Percentiles rank a stretch among this genome's conserved stretches.
Conservation (phyloP, 2,329 filamentous ascomycete genomes). For the Pyricularia sp. region DNA sequence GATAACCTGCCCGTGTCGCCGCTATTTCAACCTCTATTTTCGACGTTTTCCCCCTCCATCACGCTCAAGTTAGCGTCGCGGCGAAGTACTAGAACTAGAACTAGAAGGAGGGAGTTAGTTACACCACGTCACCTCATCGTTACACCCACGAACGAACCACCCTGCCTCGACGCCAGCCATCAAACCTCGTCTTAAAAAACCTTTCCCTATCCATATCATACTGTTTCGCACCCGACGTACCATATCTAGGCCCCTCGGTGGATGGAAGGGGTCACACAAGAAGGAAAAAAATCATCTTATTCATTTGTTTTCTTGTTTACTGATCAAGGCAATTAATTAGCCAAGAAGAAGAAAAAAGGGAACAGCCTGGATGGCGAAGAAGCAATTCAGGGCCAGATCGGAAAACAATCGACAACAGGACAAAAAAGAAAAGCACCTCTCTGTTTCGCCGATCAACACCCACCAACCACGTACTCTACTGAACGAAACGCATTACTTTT, state of each 20-base stretch:
- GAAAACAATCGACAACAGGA: neutral
- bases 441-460: neutral
- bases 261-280: neutral
- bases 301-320: neutral
- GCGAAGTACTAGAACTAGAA: neutral
- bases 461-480: neutral
- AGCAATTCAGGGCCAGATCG: neutral
- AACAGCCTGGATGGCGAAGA: neutral
- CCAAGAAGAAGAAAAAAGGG: neutral
- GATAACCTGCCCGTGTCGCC: neutral
- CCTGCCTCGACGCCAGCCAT: neutral
- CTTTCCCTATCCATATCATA: neutral
- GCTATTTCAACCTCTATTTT: neutral
- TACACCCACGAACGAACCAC: neutral
- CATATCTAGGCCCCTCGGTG: neutral
- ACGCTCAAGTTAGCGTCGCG: neutral
- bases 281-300: neutral
- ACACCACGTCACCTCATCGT: neutral
- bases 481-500: neutral
- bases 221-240: too few relatives aligned
- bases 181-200: neutral
- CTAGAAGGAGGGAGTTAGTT: neutral
- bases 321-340: neutral
- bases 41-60: neutral
- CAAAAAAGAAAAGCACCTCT: neutral